Percentiles rank a stretch among this genome's conserved stretches.
phyloP scores from a whole-genome alignment of 768 basidiomycete genomes.

The Phylloporus sp. region DNA sequence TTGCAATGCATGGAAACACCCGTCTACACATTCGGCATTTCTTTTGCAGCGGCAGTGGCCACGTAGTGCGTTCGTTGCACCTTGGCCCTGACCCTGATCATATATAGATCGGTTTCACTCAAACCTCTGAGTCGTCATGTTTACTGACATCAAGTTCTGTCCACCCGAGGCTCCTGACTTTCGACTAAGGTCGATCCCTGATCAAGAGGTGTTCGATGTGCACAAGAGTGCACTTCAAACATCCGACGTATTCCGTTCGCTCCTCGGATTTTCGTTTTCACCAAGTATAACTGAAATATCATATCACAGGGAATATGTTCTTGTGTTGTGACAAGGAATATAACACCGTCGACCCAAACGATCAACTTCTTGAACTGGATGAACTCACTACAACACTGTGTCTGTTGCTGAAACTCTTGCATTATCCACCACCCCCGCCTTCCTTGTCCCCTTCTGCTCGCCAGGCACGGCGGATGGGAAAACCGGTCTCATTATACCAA shows the following conservation, averaged over 20 bases:
- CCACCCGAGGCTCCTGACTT: slow-evolving; percentile 51
- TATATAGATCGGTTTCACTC: neutral
- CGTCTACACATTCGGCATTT: slow-evolving; percentile 11
- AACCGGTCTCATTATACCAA: slow-evolving; percentile 31
- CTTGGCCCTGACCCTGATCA: neutral
- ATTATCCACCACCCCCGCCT: slow-evolving; percentile 50
- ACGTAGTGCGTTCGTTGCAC: slow-evolving; percentile 17
- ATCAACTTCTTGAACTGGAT: slow-evolving; percentile 47
- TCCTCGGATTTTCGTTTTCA: slow-evolving; percentile 2
- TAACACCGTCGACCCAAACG: slow-evolving; percentile 7
- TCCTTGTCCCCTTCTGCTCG: slow-evolving; percentile 24
- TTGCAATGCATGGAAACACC: slow-evolving; percentile 35
- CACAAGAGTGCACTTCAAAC: slow-evolving; percentile 44
- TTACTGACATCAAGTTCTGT: slow-evolving; percentile 29
- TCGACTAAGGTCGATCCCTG: slow-evolving; percentile 49
- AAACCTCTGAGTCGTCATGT: slow-evolving; percentile 4
- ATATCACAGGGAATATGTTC: slow-evolving; percentile 62
- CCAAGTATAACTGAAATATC: slow-evolving; percentile 5
- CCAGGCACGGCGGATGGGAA: slow-evolving; percentile 28
- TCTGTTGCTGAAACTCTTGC: slow-evolving; percentile 53
- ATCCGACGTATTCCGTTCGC: slow-evolving; percentile 65
- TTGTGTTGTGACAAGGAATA: slow-evolving; percentile 45
- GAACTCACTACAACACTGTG: slow-evolving; percentile 48
- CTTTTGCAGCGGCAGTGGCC: slow-evolving; percentile 5
- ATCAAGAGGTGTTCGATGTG: slow-evolving; percentile 48